Evolutionary conservation across 768 basidiomycete genomes (phyloP), one percentile per base, ranked within the genome.

Genomic region (Tulasnella sp.): DNA sequence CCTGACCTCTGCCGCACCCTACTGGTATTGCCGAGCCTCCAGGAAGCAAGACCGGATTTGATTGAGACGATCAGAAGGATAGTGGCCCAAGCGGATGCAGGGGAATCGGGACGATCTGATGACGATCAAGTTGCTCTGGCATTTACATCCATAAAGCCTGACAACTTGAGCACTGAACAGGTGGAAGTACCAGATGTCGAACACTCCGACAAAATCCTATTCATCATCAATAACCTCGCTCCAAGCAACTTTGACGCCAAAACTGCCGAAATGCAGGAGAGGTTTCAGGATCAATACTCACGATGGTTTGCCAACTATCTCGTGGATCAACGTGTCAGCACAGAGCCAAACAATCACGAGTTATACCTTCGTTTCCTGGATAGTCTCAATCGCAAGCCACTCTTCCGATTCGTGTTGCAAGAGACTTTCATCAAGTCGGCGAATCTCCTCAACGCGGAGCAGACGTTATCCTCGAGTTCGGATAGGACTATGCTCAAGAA

Each of bases 241-340:
- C 86, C 89, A 8, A 85, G 72, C 64, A 99, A 98, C 63, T 92
- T 95, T 55, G 90, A 90, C 32, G 59, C 73, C 22, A 99, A 99
- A 66, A 69, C 91, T 31, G 64, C 68, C 28, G 95, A 98, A 60
- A 90, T 99, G 82, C 73, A 72, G 49, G 78, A 78, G 28, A 72
- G 85, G 50, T 93, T 93, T 66, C 75, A 83, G 40, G 83, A 91
- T 58, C 71, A 76, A 34, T 79, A 90, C 62, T 79, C 88, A 6
- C 75, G 84, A 40, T 99, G 95, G 95, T 95, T 99, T 60, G 93
- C 95, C 39, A 84, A 95, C 63, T 99, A 98, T 65, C 75, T 99
- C 42, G 91, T 99, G 31, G 89, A 92, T 60, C 88, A 96, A 61
- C 85, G 95, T 32, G 80, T 98, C 64, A 85, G 83, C 66, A 83